Percentiles rank a stretch among this genome's conserved stretches.
Conservation (phyloP, 2,329 filamentous ascomycete genomes). For the Neophaeococcomyces mojaviensis region DNA sequence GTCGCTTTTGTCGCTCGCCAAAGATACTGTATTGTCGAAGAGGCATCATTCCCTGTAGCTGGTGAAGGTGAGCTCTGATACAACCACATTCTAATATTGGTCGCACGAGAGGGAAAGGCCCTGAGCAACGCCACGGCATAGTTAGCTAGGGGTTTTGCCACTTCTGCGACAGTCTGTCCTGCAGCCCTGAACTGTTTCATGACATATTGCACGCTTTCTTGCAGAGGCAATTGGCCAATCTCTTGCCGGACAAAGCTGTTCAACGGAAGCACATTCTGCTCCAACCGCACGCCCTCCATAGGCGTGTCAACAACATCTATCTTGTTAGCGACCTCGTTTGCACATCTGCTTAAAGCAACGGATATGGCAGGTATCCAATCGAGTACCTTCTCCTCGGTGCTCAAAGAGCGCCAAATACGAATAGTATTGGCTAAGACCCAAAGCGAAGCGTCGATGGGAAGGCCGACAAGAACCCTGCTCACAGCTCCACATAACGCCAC, state of each 20-base stretch:
- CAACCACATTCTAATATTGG: slow-evolving; percentile 91
- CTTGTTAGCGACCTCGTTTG: slow-evolving; percentile 45
- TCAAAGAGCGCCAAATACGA: background rate
- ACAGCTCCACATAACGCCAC: slow-evolving; percentile 1
- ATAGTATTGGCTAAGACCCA: slow-evolving; percentile 7
- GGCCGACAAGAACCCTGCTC: background rate
- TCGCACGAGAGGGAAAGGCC: slow-evolving; percentile 71
- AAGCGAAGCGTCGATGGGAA: background rate
- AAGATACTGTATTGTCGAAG: slow-evolving; percentile 73
- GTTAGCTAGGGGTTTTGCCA: slow-evolving; percentile 66
- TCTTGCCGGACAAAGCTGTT: slow-evolving; percentile 53
- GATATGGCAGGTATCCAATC: slow-evolving; percentile 33
- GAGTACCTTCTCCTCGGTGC: slow-evolving; percentile 14
- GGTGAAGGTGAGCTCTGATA: slow-evolving; percentile 60
- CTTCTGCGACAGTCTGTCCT: slow-evolving; percentile 14
- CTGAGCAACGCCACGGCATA: slow-evolving; percentile 80
- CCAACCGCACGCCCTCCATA: slow-evolving; percentile 17
- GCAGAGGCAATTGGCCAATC: slow-evolving; percentile 51
- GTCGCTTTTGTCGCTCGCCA: slow-evolving; percentile 62
- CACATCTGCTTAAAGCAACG: slow-evolving; percentile 48
- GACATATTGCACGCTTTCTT: slow-evolving; percentile 15
- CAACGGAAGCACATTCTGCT: slow-evolving; percentile 20
- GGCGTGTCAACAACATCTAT: slow-evolving; percentile 35
- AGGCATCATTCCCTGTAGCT: slow-evolving; percentile 25
- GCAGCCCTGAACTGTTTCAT: slow-evolving; percentile 26